Evolutionary conservation across 2,329 filamentous ascomycete genomes (phyloP), one percentile per base, ranked within the genome.

Genomic region (Lecanosticta acicola): DNA sequence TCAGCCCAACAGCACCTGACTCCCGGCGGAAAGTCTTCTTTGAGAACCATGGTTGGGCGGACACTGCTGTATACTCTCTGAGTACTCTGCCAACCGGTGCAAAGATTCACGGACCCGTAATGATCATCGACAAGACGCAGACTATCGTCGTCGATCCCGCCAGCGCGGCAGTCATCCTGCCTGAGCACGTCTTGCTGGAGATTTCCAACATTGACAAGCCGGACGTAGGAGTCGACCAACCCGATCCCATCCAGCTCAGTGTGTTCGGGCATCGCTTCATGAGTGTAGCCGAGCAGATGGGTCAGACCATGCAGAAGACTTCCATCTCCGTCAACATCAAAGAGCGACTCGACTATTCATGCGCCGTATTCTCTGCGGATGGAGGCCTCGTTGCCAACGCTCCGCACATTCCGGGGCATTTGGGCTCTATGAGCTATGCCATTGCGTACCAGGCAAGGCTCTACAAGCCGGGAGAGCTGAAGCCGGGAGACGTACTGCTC

Each of bases 1-100:
- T 78, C 1, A 69, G 74, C 2, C 68, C 71, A n/a, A 69, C 76
- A 39, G 85, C 85, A 60, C 72, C 77, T 19, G 82, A 88, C 58
- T 76, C 76, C n/a, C 76, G 68, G 2, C 77, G 80, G 1, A 70
- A 81, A 40, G 87, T 94, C 0, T 95, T 90, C 65, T 95, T 94
- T 55, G 85, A 91, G 50, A 85, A 83, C 3, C 26, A 32, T 2
- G 56, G 37, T 59, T 64, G 40, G 54, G 56, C 18, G 1, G 36
- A 49, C 0, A 57, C 57, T 5, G 55, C 55, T 3, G 41, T 65
- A 0, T 66, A 56, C 32, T 50, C 56, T 20, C 48, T 66, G 10
- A 40, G 46, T 8, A 39, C 43, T 2, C 48, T 66, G 3, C 36
- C 41, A 3, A 35, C 45, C 1, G 59, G 59, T 4, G 53, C 48